Base-by-base conservation (phyloP, 208 protist genomes). In the Acanthamoeba culbertsoni region DNA sequence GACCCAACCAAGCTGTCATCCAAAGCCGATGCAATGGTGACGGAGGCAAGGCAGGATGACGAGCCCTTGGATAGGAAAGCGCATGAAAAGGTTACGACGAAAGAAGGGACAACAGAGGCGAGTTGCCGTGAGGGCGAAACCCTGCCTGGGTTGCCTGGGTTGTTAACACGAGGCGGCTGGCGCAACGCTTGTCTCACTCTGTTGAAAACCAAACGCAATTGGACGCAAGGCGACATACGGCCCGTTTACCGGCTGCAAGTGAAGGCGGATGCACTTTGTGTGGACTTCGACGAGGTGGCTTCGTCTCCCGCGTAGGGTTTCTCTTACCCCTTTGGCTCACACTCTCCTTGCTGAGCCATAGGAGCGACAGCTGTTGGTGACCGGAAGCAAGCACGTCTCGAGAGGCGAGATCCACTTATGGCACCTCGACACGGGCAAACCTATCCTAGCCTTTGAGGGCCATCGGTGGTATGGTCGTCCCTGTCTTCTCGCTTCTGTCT, bases 341-440 rank as follows among this genome's bases (percentile, higher is more conserved):
- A 26, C 6, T 26, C 14, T 10, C 63, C 5, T 43, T 8, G 18
- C 18, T 75, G 8, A 10, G 14, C 18, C 35, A n/a, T 40, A 79
- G 68, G 68, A 79, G 33, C 68, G 48, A 79, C 68, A 79, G 48
- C 23, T 79, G 68, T 40, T 79, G 68, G 68, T 79, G 40, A 79
- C 68, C 26, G 68, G 68, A 12, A 48, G 68, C 68, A 79, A 79
- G 42, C 5, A 43, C 40, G 37, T 12, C 2, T 79, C 68, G 42
- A 33, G 68, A 5, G 68, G 68, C 68, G 68, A 79, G 42, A 43
- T 79, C 3, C 5, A 18, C 14, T 33, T 79, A 8, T 48, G 68
- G 42, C 33, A 79, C 37, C 42, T 79, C 37, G 37, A 40, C 40
- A 51, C 68, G 5, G 68, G 68, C 68, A n/a, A 79, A 28, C 68